Evolutionary conservation across 2,329 filamentous ascomycete genomes (phyloP), one percentile per base, ranked within the genome.

Genomic region (Fusarium foetens): DNA sequence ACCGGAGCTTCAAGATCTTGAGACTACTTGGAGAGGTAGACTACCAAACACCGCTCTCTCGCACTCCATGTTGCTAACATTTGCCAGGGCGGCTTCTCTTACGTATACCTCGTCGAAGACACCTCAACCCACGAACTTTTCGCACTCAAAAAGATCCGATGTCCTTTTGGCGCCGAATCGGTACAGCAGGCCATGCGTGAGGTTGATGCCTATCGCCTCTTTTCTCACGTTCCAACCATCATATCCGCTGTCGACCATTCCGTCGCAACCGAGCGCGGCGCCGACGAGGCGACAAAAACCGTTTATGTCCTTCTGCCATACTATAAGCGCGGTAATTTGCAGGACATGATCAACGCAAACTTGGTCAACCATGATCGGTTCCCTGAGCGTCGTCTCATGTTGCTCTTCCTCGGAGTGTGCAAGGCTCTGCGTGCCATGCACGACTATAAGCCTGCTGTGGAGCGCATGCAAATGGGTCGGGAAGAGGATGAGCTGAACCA

Each of bases 281-380:
- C 84, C 61, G 88, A 90, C 75, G 89, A 89, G 69, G 82, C 81
- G 83, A 87, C 91, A 70, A 98, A 98, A 85, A 98, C 95, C 0
- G 96, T 98, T 58, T 99, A 99, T 82, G 96, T 99, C 69, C 86
- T 99, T 46, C 87, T 99, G 25, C 96, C 96, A 17, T 99, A 98
- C 85, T 99, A 98, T 84, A 88, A 94, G 77, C 88, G 95, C 73
- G 96, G 96, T 19, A 99, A 99, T 81, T 87, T 99, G 41, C 96
- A 99, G 84, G 96, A 99, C 83, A 92, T 97, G 80, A 98, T 99
- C 86, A 99, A 99, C 82, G 95, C 96, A 72, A 99, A 99, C 83
- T 86, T 98, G 60, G 95, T 99, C 82, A 98, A 98, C 82, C 94
- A 97, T 80, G 93, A 93, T 41, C 88, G 88, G 57, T 98, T 99